Evolutionary conservation across 2,329 filamentous ascomycete genomes (phyloP).

Genomic region (Alternaria gaisen): DNA sequence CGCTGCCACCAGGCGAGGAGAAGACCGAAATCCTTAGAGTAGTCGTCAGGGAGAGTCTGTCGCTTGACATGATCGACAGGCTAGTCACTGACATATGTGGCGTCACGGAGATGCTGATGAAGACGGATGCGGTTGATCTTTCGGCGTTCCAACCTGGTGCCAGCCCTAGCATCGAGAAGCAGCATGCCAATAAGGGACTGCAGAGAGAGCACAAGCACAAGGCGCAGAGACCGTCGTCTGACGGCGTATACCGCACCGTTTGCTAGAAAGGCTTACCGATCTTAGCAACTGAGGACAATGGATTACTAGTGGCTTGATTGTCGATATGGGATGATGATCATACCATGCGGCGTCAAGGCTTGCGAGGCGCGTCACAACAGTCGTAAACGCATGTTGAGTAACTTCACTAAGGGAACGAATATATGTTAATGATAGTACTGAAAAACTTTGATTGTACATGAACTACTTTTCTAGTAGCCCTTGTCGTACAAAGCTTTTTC

Average conservation of each 20-base stretch:
- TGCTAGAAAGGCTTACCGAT: slow-evolving; percentile 44
- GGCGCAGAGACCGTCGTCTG: slow-evolving; percentile 55
- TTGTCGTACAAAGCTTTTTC: background rate
- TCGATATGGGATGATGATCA: background rate
- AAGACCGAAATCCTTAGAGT: slow-evolving; percentile 72
- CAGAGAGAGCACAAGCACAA: slow-evolving; percentile 55
- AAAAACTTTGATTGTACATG: background rate
- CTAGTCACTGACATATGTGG: slow-evolving; percentile 68
- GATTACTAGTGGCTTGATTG: background rate
- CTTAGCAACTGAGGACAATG: background rate
- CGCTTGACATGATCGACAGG: slow-evolving; percentile 71
- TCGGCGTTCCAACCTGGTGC: slow-evolving; percentile 56
- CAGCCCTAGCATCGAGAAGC: slow-evolving; percentile 53
- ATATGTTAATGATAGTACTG: background rate
- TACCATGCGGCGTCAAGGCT: background rate
- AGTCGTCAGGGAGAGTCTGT: slow-evolving; percentile 73
- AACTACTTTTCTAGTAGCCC: background rate
- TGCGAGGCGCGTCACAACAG: background rate
- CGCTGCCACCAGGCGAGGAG: slow-evolving; percentile 69
- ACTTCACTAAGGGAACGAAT: background rate
- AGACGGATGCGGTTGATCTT: slow-evolving; percentile 62
- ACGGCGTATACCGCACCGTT: slow-evolving; percentile 60
- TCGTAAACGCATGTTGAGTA: background rate
- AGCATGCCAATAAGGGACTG: slow-evolving; percentile 49
- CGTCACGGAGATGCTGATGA: slow-evolving; percentile 69